phyloP scores from a whole-genome alignment of 352 stramenopile species.

The Globisporangium canariense region DNA sequence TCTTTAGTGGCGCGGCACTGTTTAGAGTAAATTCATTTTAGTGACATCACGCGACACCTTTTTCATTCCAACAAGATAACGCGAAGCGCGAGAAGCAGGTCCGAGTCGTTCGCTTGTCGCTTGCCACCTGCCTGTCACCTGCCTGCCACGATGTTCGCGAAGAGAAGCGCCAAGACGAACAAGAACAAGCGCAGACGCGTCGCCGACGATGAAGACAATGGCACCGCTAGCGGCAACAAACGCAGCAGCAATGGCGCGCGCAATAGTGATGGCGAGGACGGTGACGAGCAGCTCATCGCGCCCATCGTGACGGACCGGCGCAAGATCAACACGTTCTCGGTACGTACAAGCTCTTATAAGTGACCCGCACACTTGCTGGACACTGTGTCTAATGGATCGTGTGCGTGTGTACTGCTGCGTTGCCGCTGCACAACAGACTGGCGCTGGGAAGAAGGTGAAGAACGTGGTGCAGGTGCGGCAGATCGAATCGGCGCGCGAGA shows the following conservation, averaged over 20 bases:
- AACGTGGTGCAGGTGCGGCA: conserved; percentile 57
- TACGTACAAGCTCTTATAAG: conserved; percentile 14
- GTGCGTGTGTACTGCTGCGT: not conserved
- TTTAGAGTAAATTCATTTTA: not conserved
- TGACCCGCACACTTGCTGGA: not conserved
- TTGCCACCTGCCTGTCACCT: not conserved
- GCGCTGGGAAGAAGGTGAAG: conserved; percentile 45
- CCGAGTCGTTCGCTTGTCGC: not conserved
- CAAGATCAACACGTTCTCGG: conserved; percentile 65
- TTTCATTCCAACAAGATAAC: not conserved
- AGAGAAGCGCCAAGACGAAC: conserved; percentile 18
- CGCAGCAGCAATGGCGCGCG: not conserved
- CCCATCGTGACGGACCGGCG: conserved; percentile 25
- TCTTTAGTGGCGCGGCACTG: not conserved
- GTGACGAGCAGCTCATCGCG: conserved; percentile 24
- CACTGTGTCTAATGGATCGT: not conserved
- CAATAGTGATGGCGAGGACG: conserved; percentile 8
- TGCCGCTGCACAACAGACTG: conserved; percentile 29
- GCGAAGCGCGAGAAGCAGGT: not conserved
- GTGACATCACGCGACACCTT: not conserved
- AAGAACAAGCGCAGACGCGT: conserved; percentile 24
- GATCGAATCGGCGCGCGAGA: conserved; percentile 69
- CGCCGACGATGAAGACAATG: conserved; percentile 8
- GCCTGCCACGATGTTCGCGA: conserved; percentile 17
- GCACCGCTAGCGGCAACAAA: not conserved